Base-by-base conservation (phyloP, 2,329 filamentous ascomycete species). In the Ascochyta fabae region DNA sequence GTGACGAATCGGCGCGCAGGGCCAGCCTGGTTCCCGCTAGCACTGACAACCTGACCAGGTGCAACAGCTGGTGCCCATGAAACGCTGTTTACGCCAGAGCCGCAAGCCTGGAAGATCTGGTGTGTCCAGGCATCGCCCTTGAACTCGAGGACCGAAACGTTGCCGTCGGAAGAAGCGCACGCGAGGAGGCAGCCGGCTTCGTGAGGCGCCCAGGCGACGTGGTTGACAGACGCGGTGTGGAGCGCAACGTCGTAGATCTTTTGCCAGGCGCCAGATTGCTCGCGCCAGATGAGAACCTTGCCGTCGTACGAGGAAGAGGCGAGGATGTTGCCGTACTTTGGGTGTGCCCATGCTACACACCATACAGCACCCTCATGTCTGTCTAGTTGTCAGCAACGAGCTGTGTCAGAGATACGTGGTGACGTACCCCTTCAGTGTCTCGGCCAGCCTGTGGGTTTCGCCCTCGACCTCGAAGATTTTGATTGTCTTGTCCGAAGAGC, bases 381-480 rank as follows among this genome's bases (percentile, higher is more conserved):
- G 69, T 54, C n/a, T 16, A 31, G 13, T 29, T 42, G 58, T 70
- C 56, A 70, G 61, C 51, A 45, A 35, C 27, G 34, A 36, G 39
- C 41, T n/a, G n/a, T 23, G 45, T 35, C 35, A 27, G 22, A 23
- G 35, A 43, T 26, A 16, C 22, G 26, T 19, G n/a, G 8, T 48
- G 54, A 73, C 81, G 71, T 84, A 96, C 92, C 94, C 94, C 80
- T 96, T 96, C 64, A 99, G 82, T 24, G 95, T 99, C 80, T 98
- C 94, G 31, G 91, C 86, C 68, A 98, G 81, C 62, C 91, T 86
- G 79, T 99, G 94, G 66, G 89, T 86, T 69, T 98, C 93, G 71
- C 92, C 92, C 72, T 98, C 94, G 52, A 99, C 89, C 79, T 99
- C 95, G 75, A 97, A 99, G 74, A 99, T 98, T 82, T 98, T 98